A percentile compares a stretch with the other conserved stretches of the same genome.
These are phyloP conservation scores for Chytriomyces confervae DNA, from an alignment of 192 early-diverging fungal species.

Conservation along the genomic window DNA sequence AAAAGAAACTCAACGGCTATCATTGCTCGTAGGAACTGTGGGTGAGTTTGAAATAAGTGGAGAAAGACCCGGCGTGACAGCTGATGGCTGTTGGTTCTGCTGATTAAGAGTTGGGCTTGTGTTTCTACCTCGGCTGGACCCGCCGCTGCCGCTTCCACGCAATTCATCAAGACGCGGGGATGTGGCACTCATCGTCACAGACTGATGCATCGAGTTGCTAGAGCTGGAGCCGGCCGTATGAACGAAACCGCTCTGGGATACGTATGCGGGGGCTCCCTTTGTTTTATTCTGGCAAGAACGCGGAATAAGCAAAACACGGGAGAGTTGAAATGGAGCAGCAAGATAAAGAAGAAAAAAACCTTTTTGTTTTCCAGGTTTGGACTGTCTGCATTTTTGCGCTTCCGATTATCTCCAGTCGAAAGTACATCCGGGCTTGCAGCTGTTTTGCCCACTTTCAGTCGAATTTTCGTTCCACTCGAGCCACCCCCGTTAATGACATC, in stretches of 20 bases:
- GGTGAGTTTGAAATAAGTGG: background rate
- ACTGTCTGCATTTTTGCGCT: background rate
- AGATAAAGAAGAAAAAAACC: background rate
- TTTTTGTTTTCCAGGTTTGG: background rate
- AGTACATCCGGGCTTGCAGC: background rate
- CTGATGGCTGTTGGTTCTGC: background rate
- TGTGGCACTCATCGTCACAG: background rate
- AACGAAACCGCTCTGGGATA: too few species aligned
- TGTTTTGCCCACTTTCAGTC: background rate
- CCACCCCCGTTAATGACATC: too few species aligned
- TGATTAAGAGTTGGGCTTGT: constrained; percentile 1
- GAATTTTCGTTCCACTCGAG: background rate
- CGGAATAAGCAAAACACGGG: background rate
- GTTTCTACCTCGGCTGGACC: background rate
- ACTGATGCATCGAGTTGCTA: too few species aligned
- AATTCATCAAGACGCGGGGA: constrained; percentile 27
- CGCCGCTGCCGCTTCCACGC: background rate
- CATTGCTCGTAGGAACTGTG: background rate
- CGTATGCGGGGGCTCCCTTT: too few species aligned
- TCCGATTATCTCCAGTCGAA: background rate
- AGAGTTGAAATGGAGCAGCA: background rate
- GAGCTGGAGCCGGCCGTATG: too few species aligned
- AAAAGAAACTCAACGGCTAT: constrained; percentile 2
- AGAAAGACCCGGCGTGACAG: background rate
- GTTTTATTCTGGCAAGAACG: background rate